Evolutionary conservation across 2,329 filamentous ascomycete species (phyloP), one percentile per base, ranked within the genome.

Genomic region (Aschersonia sp.): DNA sequence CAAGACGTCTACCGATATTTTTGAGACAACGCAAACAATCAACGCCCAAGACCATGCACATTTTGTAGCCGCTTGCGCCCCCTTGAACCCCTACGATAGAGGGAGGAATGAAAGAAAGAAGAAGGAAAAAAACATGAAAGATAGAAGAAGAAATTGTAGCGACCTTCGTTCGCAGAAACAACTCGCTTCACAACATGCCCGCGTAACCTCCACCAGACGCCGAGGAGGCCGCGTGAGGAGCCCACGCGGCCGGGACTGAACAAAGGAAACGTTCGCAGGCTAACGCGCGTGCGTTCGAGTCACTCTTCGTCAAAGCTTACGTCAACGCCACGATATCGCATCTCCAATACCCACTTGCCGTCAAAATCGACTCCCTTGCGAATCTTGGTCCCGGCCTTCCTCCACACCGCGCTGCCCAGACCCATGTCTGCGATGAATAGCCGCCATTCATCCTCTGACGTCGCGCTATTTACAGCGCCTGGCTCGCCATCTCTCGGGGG

Each of bases 331-430:
- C 67, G 67, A 51, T 75, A 77, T 51, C 63, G 67, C 65, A 92
- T 77, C 56, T 83, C 80, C 10, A 94, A 73, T 52, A 92, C 81
- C 91, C 91, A 97, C 54, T 82, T 78, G 51, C 82, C 80, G 30
- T 87, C 88, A 70, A 96, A 97, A 57, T 89, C 88, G 48, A 96
- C 83, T 0, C 89, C 89, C 54, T 86, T 82, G 28, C 89, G 79
- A 46, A 88, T 78, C 60, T 85, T 82, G 4, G 85, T 87, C 2
- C 86, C 85, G 1, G 85, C 85, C 61, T 88, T 88, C 59, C 83
- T 84, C 84, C 89, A 94, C 3, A 89, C 86, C 4, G 84, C 78
- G 50, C 86, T 82, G 2, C 81, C 82, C 10, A 96, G 77, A 0
- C 92, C 91, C 54, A 96, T 83, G 61, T 98, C 92, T 2, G 83